These are phyloP conservation scores for Nepenthes alata DNA, from an alignment of 179 eudicot genomes.

Conservation along the genomic window DNA sequence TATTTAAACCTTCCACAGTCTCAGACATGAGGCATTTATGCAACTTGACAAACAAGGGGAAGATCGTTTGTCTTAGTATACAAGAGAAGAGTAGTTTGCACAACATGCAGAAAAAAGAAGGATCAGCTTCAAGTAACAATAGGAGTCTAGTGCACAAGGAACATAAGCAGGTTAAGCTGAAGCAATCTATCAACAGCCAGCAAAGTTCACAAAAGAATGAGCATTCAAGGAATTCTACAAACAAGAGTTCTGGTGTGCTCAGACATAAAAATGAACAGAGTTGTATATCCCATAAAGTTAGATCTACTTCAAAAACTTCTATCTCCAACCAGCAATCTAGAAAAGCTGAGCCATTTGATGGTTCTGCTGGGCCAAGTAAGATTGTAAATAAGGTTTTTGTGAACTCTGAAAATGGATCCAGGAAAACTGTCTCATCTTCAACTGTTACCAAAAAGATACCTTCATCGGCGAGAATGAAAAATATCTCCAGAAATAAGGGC, in stretches of 20 bases:
- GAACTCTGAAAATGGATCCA: constrained; percentile 30
- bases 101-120: constrained; percentile 39
- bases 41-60: constrained; percentile 44
- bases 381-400: constrained; percentile 37
- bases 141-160: constrained; percentile 36
- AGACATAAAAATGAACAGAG: constrained; percentile 74
- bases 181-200: constrained; percentile 20
- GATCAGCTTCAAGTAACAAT: constrained; percentile 20
- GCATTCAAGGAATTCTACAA: constrained; percentile 31
- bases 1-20: constrained; percentile 26
- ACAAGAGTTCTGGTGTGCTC: constrained; percentile 42
- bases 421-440: constrained; percentile 27
- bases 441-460: constrained; percentile 28
- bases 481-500: constrained; percentile 33
- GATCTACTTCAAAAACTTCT: constrained; percentile 23
- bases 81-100: constrained; percentile 37
- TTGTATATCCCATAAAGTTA: constrained; percentile 30
- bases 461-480: constrained; percentile 24
- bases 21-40: constrained; percentile 29
- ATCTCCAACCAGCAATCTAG: constrained; percentile 33
- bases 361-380: constrained; percentile 35
- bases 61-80: constrained; percentile 27
- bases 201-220: constrained; percentile 25
- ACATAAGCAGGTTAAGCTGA: constrained; percentile 27
- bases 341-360: constrained; percentile 22